phyloP scores from a whole-genome alignment of 768 basidiomycete species.

The Candolleomyces aberdarensis region DNA sequence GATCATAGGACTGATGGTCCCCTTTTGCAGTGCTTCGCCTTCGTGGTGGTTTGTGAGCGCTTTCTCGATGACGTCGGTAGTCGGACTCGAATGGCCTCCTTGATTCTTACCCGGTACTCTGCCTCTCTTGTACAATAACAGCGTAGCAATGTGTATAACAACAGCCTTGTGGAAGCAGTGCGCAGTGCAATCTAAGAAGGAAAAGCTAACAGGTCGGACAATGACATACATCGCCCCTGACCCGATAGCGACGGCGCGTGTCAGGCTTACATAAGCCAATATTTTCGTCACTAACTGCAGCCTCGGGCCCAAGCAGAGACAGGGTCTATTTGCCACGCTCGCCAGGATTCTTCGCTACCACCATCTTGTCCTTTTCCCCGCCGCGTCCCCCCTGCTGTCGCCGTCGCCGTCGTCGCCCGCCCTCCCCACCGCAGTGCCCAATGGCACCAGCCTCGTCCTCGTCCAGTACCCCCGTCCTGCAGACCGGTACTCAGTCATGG shows the following conservation, averaged over 20 bases:
- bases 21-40: conserved; percentile 58
- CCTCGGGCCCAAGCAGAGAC: conserved; percentile 20
- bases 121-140: neutral
- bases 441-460: conserved; percentile 30
- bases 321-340: conserved; percentile 1
- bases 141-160: too few species aligned
- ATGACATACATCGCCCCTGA: neutral
- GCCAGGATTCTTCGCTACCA: conserved; percentile 18
- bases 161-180: too few species aligned
- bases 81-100: neutral
- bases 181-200: too few species aligned
- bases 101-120: neutral
- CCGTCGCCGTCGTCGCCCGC: conserved; percentile 13
- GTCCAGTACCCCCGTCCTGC: conserved; percentile 17
- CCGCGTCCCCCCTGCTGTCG: conserved; percentile 14
- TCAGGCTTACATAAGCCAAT: conserved; percentile 22
- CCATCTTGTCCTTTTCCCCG: conserved; percentile 16
- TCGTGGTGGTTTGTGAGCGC: conserved; percentile 64
- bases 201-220: too few species aligned
- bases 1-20: neutral
- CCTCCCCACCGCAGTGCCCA: conserved; percentile 14
- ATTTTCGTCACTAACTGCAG: conserved; percentile 19
- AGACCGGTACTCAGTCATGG: conserved; percentile 48
- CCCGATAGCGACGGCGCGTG: conserved; percentile 3
- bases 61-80: neutral